Base-by-base conservation (phyloP, 192 early-diverging fungal species). In the Coemansia sp. region DNA sequence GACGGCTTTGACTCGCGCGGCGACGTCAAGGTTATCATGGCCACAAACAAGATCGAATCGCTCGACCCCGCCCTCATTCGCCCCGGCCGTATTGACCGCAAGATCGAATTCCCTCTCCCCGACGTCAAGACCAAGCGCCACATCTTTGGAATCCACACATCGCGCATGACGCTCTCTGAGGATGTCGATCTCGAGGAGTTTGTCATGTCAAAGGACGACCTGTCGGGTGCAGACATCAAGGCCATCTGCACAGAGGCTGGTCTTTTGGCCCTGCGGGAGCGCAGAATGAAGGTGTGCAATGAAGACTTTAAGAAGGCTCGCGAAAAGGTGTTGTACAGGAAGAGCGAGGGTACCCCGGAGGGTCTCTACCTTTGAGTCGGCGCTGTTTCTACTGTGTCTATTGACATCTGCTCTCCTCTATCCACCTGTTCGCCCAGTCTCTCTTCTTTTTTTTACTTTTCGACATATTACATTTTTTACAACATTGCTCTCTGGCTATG, bases 201-300 rank as follows among this genome's bases (percentile, higher is more conserved):
- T 82, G 91, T 99, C 37, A 97, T 95, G 94, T 90, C 94, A 9
- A 99, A 99, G 77, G 97, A 99, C 75, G 97, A 99, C 64, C 78
- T 99, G 34, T 92, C 89, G 43, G 97, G 97, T 41, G 97, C 97
- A 18, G 97, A 99, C 74, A 93, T 99, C 55, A 99, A 99, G 79
- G 97, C 97, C 44, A 91, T 99, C 53, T 99, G 97, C 78, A 98
- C 97, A 5, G 97, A 99, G 66, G 86, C 97, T n/a, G 97, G 97
- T 43, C 78, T 99, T 59, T 70, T 99, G 51, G 97, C 97, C 18
- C 74, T 99, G 46, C 86, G 97, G 36, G 97, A 99, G 77, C 86
- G 97, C 56, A 82, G 97, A 46, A 99, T 99, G 97, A 95, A 89
- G 72, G 97, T 99, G 15, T 83, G 92, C 47, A 94, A 87, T 20